phyloP scores from a whole-genome alignment of 2,329 filamentous ascomycete species.

The Arachnomyces sp. region DNA sequence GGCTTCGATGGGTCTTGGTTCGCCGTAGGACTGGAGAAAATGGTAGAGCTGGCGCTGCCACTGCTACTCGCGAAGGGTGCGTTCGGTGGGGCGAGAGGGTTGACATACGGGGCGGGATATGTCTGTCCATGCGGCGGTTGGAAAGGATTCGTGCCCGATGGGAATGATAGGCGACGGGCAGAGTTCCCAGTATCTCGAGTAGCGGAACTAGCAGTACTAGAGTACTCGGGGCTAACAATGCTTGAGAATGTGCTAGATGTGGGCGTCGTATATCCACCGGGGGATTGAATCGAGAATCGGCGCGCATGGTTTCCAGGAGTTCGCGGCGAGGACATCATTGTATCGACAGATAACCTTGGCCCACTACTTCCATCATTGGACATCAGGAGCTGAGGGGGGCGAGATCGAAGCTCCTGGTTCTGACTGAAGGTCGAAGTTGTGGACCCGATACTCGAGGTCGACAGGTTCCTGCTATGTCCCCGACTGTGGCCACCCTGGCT shows the following conservation, averaged over 20 bases:
- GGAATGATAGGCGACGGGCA: constrained; percentile 71
- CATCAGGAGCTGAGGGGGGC: constrained; percentile 77
- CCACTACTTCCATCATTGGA: constrained; percentile 56
- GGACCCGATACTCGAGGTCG: constrained; percentile 77
- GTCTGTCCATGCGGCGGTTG: constrained; percentile 51
- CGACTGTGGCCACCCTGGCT: constrained; percentile 62
- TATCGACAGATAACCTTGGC: constrained; percentile 58
- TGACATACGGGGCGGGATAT: constrained; percentile 52
- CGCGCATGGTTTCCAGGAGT: constrained; percentile 56
- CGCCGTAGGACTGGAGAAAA: constrained; percentile 56
- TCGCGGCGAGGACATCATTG: constrained; percentile 53
- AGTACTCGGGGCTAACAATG: too few relatives aligned
- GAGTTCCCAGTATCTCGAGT: constrained; percentile 69
- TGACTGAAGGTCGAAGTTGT: constrained; percentile 60
- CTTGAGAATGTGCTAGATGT: constrained; percentile 38
- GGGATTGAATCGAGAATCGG: constrained; percentile 58
- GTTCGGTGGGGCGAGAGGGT: constrained; percentile 48
- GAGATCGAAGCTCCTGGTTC: constrained; percentile 58
- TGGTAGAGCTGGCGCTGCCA: constrained; percentile 28
- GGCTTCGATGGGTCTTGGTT: constrained; percentile 47
- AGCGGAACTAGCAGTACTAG: too few relatives aligned
- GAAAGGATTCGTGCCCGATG: constrained; percentile 66
- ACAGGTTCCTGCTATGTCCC: constrained; percentile 77
- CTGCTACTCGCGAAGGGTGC: constrained; percentile 49
- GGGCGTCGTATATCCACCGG: constrained; percentile 43